Conservation (phyloP, 2,329 filamentous ascomycete genomes). For the Stachybotrys elegans region DNA sequence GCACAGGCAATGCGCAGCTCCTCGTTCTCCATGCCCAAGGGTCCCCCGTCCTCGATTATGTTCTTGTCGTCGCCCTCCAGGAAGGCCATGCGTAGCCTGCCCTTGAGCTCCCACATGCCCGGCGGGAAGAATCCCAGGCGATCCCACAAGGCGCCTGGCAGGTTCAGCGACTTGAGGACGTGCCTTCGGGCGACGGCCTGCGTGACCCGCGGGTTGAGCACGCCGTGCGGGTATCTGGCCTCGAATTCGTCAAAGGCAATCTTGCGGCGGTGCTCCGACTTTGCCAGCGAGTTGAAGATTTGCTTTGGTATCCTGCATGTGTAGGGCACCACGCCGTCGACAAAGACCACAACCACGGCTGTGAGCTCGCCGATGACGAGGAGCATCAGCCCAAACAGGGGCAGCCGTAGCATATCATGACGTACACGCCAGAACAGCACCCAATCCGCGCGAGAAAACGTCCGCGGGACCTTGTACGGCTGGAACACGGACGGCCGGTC, state of each 20-base stretch:
- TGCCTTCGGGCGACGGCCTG: constrained; percentile 26
- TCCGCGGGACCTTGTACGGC: constrained; percentile 25
- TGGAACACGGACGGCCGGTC: constrained; percentile 41
- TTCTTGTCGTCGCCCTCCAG: constrained; percentile 67
- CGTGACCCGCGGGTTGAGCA: constrained; percentile 25
- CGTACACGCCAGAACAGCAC: constrained; percentile 63
- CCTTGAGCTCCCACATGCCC: constrained; percentile 46
- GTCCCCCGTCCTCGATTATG: constrained; percentile 58
- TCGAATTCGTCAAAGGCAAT: constrained; percentile 41
- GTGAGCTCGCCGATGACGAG: constrained; percentile 82
- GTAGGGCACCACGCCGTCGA: constrained; percentile 68
- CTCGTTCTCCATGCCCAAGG: constrained; percentile 46
- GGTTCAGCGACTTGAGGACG: constrained; percentile 36
- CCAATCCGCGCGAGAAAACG: constrained; percentile 59
- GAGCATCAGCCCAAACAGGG: constrained; percentile 71
- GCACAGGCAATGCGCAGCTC: constrained; percentile 68
- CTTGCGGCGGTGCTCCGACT: constrained; percentile 47
- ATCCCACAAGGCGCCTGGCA: constrained; percentile 47
- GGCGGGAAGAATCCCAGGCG: constrained; percentile 41
- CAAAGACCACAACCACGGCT: constrained; percentile 67
- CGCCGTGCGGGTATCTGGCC: constrained; percentile 26
- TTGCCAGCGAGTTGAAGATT: constrained; percentile 50
- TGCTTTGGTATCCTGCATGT: constrained; percentile 81
- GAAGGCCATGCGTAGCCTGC: constrained; percentile 54
- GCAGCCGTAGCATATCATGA: constrained; percentile 72